Base-by-base conservation (phyloP, 2,329 filamentous ascomycete genomes). In the Leptographium radiaticola region DNA sequence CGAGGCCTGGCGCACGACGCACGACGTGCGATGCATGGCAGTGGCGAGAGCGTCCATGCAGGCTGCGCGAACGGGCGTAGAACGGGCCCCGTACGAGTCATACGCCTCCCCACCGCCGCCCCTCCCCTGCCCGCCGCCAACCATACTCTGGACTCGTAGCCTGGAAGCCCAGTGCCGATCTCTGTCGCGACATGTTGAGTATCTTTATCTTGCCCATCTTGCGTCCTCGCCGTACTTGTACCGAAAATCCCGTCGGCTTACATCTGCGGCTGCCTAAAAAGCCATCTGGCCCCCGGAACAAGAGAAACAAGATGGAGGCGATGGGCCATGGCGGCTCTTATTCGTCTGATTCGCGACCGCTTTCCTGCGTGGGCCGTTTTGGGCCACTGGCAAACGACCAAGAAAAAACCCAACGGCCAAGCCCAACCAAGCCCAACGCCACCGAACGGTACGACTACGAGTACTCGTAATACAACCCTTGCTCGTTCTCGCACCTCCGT, bases 361-460 rank as follows among this genome's bases (percentile, higher is more conserved):
- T 6, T 44, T 25, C 25, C 2, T 44, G 20, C 15, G 42, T 44
- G 42, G 43, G 15, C 43, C 43, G 43, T n/a, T 45, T 45, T 25
- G 16, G 43, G 43, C 43, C 25, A 31, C 25, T 16, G 25, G 25
- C 13, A 16, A 16, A n/a, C 12, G 18, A 44, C 33, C 50, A 30
- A 25, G 25, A 25, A 25, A 25, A 25, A 52, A 48, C 42, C 45
- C 51, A 53, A 43, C 30, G 47, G 38, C 10, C 51, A 15, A 42
- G 44, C 51, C 49, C 38, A 52, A 52, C 40, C 40, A 13, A 47
- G 51, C 51, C 44, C 51, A 53, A 53, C 51, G 51, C 51, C 51
- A 52, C 38, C 33, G 25, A 25, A 25, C 25, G 25, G 25, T 25
- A 25, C 25, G 25, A 25, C n/a, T n/a, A n/a, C n/a, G n/a, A n/a